These are phyloP conservation scores for Phoenix dactylifera DNA, from an alignment of 176 grass and related monocot genomes.

Conservation along the genomic window DNA sequence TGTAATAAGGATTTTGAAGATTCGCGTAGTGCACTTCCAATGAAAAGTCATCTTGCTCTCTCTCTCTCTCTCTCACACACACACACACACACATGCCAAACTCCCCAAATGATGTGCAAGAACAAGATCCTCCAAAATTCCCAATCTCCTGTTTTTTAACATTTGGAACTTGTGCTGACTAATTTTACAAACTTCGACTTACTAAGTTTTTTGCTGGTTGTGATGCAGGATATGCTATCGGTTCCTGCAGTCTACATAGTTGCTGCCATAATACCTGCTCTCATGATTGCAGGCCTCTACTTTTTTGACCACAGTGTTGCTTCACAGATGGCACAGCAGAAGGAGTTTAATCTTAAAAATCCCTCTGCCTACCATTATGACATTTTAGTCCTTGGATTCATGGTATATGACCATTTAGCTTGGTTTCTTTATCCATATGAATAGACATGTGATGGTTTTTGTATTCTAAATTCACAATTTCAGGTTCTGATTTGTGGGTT, in stretches of 20 bases:
- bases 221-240: conserved; percentile 65
- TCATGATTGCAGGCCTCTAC: conserved; percentile 91
- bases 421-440: conserved; percentile 15
- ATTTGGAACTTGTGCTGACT: too few species aligned
- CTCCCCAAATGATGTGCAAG: too few species aligned
- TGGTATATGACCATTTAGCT: conserved; percentile 24
- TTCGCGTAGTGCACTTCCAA: too few species aligned
- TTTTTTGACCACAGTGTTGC: conserved; percentile 97
- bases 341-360: conserved; percentile 92
- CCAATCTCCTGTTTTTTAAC: too few species aligned
- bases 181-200: too few species aligned
- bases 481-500: conserved; percentile 83
- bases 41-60: too few species aligned
- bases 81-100: too few species aligned
- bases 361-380: conserved; percentile 94
- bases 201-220: not conserved
- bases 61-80: too few species aligned
- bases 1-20: too few species aligned
- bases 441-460: conserved; percentile 9
- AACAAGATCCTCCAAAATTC: too few species aligned
- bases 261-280: conserved; percentile 67
- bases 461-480: not conserved
- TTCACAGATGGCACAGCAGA: conserved; percentile 90
- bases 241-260: conserved; percentile 79
- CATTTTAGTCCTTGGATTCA: conserved; percentile 75